Evolutionary conservation across 139 green algal genomes (phyloP).

Genomic region (Auxenochlorella pyrenoidosa): DNA sequence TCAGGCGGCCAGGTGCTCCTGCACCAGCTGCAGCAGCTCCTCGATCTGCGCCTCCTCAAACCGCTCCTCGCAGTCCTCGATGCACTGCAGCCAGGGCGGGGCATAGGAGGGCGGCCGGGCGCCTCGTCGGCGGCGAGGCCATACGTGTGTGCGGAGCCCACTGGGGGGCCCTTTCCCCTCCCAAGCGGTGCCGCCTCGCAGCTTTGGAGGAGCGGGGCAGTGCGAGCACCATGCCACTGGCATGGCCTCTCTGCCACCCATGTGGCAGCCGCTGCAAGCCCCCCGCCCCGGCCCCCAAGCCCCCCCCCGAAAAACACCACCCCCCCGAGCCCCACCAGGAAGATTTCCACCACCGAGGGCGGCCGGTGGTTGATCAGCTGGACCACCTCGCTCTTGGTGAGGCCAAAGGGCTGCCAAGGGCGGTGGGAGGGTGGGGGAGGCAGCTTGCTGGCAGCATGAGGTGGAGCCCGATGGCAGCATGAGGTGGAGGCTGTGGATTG

Average conservation of each 20-base stretch:
- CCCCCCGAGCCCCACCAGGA: conserved; percentile 45
- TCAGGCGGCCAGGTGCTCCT: conserved; percentile 3
- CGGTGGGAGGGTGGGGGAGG: background rate
- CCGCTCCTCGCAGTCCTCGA: conserved; percentile 56
- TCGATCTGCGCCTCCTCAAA: conserved; percentile 60
- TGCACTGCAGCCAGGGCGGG: conserved; percentile 15
- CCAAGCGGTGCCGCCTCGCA: too few relatives aligned
- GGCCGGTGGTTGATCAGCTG: conserved; percentile 70
- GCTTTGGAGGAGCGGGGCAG: too few relatives aligned
- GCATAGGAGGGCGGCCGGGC: too few relatives aligned
- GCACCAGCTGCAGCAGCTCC: conserved; percentile 50
- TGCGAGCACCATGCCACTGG: too few relatives aligned
- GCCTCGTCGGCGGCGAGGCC: too few relatives aligned
- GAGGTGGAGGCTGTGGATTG: too few relatives aligned
- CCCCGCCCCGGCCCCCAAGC: background rate
- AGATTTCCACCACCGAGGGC: conserved; percentile 56
- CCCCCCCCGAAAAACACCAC: background rate
- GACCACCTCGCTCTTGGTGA: conserved; percentile 62
- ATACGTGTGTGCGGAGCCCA: too few relatives aligned
- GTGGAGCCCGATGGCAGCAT: too few relatives aligned
- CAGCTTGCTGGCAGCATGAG: too few relatives aligned
- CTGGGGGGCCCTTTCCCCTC: too few relatives aligned
- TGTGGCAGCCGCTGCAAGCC: background rate
- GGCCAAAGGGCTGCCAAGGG: conserved; percentile 41
- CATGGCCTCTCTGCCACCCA: too few relatives aligned